Conservation (phyloP, 352 stramenopile species). For the Sclerospora graminicola region DNA sequence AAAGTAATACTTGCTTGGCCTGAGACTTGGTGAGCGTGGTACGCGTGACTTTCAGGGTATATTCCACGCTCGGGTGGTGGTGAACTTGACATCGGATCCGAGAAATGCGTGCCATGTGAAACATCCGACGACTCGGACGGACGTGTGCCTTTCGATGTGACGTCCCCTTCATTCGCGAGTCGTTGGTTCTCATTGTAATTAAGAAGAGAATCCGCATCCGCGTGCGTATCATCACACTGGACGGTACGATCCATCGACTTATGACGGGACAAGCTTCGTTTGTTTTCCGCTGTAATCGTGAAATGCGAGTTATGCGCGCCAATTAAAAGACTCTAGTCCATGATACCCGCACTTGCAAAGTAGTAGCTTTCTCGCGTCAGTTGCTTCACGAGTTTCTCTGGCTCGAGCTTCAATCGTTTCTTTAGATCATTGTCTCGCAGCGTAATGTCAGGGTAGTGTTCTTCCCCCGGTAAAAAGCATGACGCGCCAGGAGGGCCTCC, state of each 20-base stretch:
- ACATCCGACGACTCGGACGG: conserved; percentile 17
- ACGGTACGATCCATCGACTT: conserved; percentile 24
- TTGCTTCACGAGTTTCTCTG: conserved; percentile 61
- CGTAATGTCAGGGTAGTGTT: conserved; percentile 79
- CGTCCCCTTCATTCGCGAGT: conserved; percentile 13
- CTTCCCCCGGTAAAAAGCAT: conserved; percentile 46
- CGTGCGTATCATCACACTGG: conserved; percentile 15
- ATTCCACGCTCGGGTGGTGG: conserved; percentile 9
- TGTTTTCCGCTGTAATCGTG: conserved; percentile 41
- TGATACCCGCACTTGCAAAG: conserved; percentile 75
- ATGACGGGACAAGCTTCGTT: conserved; percentile 17
- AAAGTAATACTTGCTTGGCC: conserved; percentile 84
- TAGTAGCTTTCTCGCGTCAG: conserved; percentile 79
- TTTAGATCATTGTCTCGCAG: conserved; percentile 83
- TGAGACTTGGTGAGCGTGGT: conserved; percentile 68
- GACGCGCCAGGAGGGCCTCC: conserved; percentile 26
- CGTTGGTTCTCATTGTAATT: conserved; percentile 22
- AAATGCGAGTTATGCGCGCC: conserved; percentile 82
- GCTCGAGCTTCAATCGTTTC: conserved; percentile 64
- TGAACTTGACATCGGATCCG: conserved; percentile 3
- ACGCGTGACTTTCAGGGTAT: conserved; percentile 38
- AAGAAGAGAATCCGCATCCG: conserved; percentile 31
- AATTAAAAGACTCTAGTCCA: conserved; percentile 88
- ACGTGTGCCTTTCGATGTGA: conserved; percentile 15
- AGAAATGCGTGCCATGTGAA: conserved; percentile 9